A percentile compares a stretch with the other conserved stretches of the same genome.
Conservation (phyloP, 2,329 filamentous ascomycete genomes). For the Botrytis porri region DNA sequence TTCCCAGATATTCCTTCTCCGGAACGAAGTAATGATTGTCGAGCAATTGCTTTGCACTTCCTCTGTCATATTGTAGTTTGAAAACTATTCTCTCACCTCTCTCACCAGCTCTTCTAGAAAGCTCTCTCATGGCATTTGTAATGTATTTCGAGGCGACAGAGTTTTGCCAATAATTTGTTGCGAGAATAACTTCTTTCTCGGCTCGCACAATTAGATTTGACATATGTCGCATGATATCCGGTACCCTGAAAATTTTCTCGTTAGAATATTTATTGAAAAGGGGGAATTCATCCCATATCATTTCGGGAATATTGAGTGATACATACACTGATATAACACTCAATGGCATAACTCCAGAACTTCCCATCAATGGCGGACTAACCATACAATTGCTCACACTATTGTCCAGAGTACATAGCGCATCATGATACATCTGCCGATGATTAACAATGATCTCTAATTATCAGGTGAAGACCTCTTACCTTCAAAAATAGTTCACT, state of each 20-base stretch:
- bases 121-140: conserved; percentile 64
- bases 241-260: conserved; percentile 45
- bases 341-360: conserved; percentile 62
- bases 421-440: conserved; percentile 34
- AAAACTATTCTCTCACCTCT: conserved; percentile 58
- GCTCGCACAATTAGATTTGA: conserved; percentile 73
- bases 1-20: conserved; percentile 55
- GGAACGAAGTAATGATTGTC: conserved; percentile 63
- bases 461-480: conserved; percentile 21
- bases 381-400: conserved; percentile 46
- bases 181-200: conserved; percentile 68
- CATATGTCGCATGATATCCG: conserved; percentile 71
- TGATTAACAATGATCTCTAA: conserved; percentile 11
- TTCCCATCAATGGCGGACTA: conserved; percentile 58
- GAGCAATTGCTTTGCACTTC: conserved; percentile 59
- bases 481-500: conserved; percentile 66
- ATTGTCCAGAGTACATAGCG: conserved; percentile 30
- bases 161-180: conserved; percentile 70
- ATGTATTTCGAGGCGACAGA: conserved; percentile 66
- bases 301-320: neutral
- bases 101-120: conserved; percentile 61
- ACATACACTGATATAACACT: conserved; percentile 61
- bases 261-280: conserved; percentile 4
- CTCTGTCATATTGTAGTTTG: conserved; percentile 74
- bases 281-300: neutral